A percentile compares a stretch with the other conserved stretches of the same genome.
phyloP scores from a whole-genome alignment of 2,329 filamentous ascomycete species.

The Apiospora aurea region DNA sequence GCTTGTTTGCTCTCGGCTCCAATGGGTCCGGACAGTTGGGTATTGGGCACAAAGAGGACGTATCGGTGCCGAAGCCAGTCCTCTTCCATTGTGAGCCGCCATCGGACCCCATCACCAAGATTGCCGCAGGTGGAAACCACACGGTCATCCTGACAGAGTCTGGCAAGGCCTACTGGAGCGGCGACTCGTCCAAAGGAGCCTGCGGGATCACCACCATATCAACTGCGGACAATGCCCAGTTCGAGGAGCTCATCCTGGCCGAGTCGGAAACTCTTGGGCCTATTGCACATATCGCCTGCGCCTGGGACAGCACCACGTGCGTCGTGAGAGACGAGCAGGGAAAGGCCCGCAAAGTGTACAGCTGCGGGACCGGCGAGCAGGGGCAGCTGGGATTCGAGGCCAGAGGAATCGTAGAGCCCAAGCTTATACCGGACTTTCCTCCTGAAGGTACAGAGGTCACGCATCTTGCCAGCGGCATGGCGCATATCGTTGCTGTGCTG shows the following conservation, averaged over 20 bases:
- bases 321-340: constrained; percentile 55
- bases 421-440: constrained; percentile 68
- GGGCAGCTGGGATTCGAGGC: constrained; percentile 69
- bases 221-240: constrained; percentile 43
- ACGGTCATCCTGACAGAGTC: constrained; percentile 73
- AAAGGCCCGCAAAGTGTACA: constrained; percentile 60
- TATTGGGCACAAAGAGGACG: constrained; percentile 74
- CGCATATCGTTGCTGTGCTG: constrained; percentile 77
- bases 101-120: constrained; percentile 45
- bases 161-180: constrained; percentile 70
- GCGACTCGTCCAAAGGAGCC: constrained; percentile 63
- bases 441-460: constrained; percentile 64
- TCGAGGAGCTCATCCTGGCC: constrained; percentile 48
- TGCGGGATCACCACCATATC: constrained; percentile 53
- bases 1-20: constrained; percentile 74
- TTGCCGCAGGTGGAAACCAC: constrained; percentile 82
- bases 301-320: constrained; percentile 78
- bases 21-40: constrained; percentile 79
- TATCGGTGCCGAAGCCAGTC: constrained; percentile 69
- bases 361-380: constrained; percentile 70
- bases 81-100: constrained; percentile 57
- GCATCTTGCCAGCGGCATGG: constrained; percentile 76
- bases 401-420: constrained; percentile 32
- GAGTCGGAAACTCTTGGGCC: constrained; percentile 37
- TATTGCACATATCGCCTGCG: constrained; percentile 67